Base-by-base conservation (phyloP, 169 alveolate genomes). In the Plasmodium billcollinsi region DNA sequence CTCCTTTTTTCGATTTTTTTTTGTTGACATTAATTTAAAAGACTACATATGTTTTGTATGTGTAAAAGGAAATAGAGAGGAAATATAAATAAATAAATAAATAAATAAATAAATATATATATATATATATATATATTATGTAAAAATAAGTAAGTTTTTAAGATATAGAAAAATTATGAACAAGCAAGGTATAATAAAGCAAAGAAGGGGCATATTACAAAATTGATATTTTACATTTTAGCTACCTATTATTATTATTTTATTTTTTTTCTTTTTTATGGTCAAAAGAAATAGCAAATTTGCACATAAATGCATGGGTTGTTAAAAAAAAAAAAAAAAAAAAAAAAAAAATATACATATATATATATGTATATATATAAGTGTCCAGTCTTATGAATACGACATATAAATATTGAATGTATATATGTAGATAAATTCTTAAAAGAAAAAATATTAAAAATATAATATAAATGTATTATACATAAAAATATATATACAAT, bases 251-350 rank as follows among this genome's bases (percentile, higher is more conserved):
- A 49, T 59, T 73, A 15, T 73, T 72, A 54, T 58, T 12, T 3
- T 47, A 54, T 73, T 52, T 20, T 73, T 73, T 45, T 61, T 6
- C 8, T 59, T 49, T n/a, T 45, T 63, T 59, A 33, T 20, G 18
- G 29, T 43, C 61, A 45, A 49, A 24, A 20, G 45, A 5, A 20
- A 50, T 67, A 61, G 58, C 18, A 47, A 20, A 58, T 80, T 61
- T 67, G 90, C 90, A 80, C 90, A 67, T 67, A 21, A 20, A 54
- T 80, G 90, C 90, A 80, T 80, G 50, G 52, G 66, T 33, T 58
- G 24, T 29, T 58, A 33, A 12, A 15, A 67, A 67, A 39, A 67
- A 43, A 15, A 67, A 67, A 43, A 67, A 39, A 43, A 67, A 67
- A 26, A 65, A 24, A 8, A 21, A 12, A 21, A 65, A 65, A 0